Evolutionary conservation across 805 yeast species (phyloP), one percentile per base, ranked within the genome.

Genomic region (Clavispora santaluciae): DNA sequence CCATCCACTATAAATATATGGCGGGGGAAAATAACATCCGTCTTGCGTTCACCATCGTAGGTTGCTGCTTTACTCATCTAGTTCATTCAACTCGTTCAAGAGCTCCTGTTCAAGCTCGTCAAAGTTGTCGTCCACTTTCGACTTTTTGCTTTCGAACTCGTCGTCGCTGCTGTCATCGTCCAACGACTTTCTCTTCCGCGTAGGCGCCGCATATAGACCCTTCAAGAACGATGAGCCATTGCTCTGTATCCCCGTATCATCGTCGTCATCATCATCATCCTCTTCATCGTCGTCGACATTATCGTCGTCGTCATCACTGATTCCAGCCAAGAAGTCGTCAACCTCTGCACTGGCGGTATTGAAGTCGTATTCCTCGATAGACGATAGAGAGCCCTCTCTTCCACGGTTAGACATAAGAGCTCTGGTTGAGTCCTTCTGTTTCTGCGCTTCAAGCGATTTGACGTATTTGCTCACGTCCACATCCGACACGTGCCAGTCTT

Each of bases 41-140:
- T 10, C 11, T 9, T 23, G 11, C 11, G 11, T 23, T 23, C 25
- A 6, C 6, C 6, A 22, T 22, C 22, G 8, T 6, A 8, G 22
- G 8, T 6, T 22, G 22, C 22, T 8, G 22, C 22, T 6, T 13
- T 48, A 48, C 31, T 65, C 70, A 35, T 68, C 73, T 36, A 75
- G 62, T 22, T 72, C 75, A 41, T 76, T 80, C 48, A 79, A 60
- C 24, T 79, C 79, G 50, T 51, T 81, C 64, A 74, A 57, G 35
- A 75, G 57, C 49, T 73, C 78, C 44, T 69, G 66, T 47, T 75
- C 79, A 25, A 73, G 67, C 36, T 72, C 78, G 38, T 73, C 76
- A 36, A 69, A 60, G 22, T 68, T 38, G 6, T 41, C 46, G 21
- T 36, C 20, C 13, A 39, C 35, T 33, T 26, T 40, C 42, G 37